Conservation (phyloP, 352 stramenopile genomes). For the Globisporangium cystogenes region DNA sequence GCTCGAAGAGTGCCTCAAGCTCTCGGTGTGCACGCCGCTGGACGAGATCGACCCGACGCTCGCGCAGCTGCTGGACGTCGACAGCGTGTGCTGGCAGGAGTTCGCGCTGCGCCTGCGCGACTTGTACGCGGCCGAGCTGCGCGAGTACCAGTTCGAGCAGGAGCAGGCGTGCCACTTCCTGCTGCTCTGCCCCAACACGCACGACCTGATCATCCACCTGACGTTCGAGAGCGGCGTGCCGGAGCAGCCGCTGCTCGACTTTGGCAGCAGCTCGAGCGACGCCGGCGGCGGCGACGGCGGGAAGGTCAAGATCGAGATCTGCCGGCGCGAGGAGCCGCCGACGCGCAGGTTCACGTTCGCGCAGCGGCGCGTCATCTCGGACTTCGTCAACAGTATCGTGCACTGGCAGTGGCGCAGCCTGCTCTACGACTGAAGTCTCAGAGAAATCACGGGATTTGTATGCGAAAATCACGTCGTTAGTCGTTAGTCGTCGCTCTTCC, state of each 20-base stretch:
- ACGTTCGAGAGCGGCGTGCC: slow-evolving; percentile 43
- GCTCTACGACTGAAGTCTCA: slow-evolving; percentile 75
- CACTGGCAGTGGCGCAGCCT: slow-evolving; percentile 87
- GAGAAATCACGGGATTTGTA: too few relatives aligned
- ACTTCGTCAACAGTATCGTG: slow-evolving; percentile 86
- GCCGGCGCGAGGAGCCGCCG: slow-evolving; percentile 69
- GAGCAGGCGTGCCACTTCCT: slow-evolving; percentile 72
- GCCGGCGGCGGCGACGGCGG: slow-evolving; percentile 6
- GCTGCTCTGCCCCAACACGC: slow-evolving; percentile 73
- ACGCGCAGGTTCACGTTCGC: slow-evolving; percentile 78
- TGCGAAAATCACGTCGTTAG: too few relatives aligned
- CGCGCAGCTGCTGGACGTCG: slow-evolving; percentile 54
- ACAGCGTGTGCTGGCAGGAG: slow-evolving; percentile 75
- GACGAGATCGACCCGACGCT: slow-evolving; percentile 72
- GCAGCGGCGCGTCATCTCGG: slow-evolving; percentile 74
- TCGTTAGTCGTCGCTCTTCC: too few relatives aligned
- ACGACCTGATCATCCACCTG: slow-evolving; percentile 86
- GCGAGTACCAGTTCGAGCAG: slow-evolving; percentile 82
- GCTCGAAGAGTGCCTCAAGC: slow-evolving; percentile 73
- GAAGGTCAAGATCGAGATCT: slow-evolving; percentile 66
- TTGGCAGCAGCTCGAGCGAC: slow-evolving; percentile 18
- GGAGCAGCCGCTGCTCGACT: slow-evolving; percentile 12
- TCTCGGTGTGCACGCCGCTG: slow-evolving; percentile 79
- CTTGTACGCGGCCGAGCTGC: slow-evolving; percentile 72
- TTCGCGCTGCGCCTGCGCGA: slow-evolving; percentile 66